Evolutionary conservation across 2,329 filamentous ascomycete species (phyloP).

Genomic region (Fusarium xylarioides): DNA sequence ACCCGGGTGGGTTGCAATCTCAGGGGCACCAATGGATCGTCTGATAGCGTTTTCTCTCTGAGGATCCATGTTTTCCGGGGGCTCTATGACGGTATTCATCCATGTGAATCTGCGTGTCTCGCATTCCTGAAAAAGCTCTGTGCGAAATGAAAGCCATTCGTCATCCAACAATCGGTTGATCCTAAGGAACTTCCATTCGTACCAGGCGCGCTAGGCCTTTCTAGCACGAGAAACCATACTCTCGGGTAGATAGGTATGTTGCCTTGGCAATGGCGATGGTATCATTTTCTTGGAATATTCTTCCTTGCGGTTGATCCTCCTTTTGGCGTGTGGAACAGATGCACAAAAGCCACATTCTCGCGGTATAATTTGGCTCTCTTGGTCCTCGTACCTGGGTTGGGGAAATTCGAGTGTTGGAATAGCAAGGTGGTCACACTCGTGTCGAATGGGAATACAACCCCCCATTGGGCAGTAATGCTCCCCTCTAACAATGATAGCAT

Average conservation of each 20-base stretch:
- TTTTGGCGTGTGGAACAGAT: neutral
- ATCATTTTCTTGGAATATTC: neutral
- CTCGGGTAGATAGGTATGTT: neutral
- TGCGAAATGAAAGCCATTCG: neutral
- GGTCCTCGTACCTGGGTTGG: neutral
- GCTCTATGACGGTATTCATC: neutral
- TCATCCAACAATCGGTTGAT: neutral
- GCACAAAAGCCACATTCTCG: neutral
- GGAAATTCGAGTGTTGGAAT: neutral
- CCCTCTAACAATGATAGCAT: neutral
- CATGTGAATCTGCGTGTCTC: neutral
- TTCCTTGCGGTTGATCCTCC: neutral
- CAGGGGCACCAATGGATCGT: neutral
- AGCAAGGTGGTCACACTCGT: conserved; percentile 24
- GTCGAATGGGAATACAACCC: conserved; percentile 22
- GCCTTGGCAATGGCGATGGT: neutral
- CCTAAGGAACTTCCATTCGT: neutral
- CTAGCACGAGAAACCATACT: neutral
- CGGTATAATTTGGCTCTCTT: neutral
- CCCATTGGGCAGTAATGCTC: neutral
- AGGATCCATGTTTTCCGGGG: neutral
- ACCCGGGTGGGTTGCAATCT: neutral
- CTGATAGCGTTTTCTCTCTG: neutral
- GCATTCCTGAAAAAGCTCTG: neutral
- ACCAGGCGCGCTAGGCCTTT: neutral